Evolutionary conservation across 768 basidiomycete species (phyloP).

Genomic region (Plicaturopsis crispa): DNA sequence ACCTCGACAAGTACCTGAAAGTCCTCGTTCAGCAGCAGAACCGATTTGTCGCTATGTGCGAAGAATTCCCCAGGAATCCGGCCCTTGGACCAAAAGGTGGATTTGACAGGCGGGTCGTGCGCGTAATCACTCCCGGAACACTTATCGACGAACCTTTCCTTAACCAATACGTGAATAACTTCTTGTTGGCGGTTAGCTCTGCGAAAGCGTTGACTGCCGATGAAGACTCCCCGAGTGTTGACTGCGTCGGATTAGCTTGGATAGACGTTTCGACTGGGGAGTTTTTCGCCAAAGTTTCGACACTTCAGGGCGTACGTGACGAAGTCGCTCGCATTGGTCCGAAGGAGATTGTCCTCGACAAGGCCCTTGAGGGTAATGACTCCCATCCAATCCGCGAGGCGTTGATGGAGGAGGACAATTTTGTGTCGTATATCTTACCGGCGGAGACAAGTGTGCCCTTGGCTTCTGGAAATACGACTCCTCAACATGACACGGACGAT

Average conservation of each 20-base stretch:
- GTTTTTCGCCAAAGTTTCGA: slow-evolving; percentile 68
- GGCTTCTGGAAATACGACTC: neutral
- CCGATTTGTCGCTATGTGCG: slow-evolving; percentile 87
- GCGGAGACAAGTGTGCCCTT: neutral
- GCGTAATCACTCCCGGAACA: slow-evolving; percentile 90
- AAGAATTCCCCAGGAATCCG: slow-evolving; percentile 66
- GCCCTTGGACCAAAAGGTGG: slow-evolving; percentile 41
- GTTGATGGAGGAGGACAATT: slow-evolving; percentile 45
- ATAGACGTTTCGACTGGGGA: slow-evolving; percentile 94
- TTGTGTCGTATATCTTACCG: slow-evolving; percentile 37
- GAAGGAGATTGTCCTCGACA: slow-evolving; percentile 70
- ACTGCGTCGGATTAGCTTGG: slow-evolving; percentile 88
- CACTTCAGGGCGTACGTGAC: slow-evolving; percentile 55
- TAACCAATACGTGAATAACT: slow-evolving; percentile 83
- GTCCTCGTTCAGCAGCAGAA: slow-evolving; percentile 75
- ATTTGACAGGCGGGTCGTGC: slow-evolving; percentile 76
- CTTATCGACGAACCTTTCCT: slow-evolving; percentile 89
- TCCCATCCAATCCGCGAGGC: slow-evolving; percentile 39
- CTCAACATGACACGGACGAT: slow-evolving; percentile 11
- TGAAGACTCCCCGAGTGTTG: slow-evolving; percentile 6
- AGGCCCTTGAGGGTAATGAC: slow-evolving; percentile 25
- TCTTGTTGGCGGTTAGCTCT: slow-evolving; percentile 61
- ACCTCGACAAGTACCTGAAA: slow-evolving; percentile 84
- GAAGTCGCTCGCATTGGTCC: slow-evolving; percentile 79
- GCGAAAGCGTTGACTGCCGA: slow-evolving; percentile 7